Evolutionary conservation across 2,329 filamentous ascomycete genomes (phyloP).

Genomic region (Stachybotrys chlorohalonatus): DNA sequence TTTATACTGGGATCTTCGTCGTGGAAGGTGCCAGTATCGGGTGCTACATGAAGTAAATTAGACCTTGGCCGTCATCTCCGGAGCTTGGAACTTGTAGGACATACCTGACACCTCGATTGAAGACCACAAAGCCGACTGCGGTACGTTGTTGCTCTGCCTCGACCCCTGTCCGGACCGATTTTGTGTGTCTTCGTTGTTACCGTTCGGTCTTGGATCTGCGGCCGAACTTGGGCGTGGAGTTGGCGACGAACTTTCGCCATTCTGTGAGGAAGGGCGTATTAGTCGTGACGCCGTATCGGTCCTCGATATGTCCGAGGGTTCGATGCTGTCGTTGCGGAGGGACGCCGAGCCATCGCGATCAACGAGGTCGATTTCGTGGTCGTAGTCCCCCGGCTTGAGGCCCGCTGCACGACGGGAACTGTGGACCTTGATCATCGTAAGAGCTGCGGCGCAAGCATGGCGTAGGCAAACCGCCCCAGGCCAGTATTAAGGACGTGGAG

Average conservation of each 20-base stretch:
- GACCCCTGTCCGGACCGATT: not conserved
- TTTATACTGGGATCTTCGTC: conserved; percentile 22
- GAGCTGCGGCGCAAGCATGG: conserved; percentile 10
- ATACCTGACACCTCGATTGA: not conserved
- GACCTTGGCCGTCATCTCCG: conserved; percentile 3
- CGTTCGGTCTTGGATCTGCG: not conserved
- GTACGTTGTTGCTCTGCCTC: conserved; percentile 1
- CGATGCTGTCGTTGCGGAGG: conserved; percentile 8
- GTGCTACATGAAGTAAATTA: conserved; percentile 12
- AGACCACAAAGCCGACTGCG: not conserved
- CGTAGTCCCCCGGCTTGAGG: conserved; percentile 53
- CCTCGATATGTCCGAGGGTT: conserved; percentile 9
- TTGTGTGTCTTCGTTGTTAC: not conserved
- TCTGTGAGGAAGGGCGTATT: conserved; percentile 9
- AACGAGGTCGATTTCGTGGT: conserved; percentile 63
- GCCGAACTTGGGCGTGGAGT: not conserved
- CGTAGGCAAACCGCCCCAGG: not conserved
- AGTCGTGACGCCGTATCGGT: conserved; percentile 15
- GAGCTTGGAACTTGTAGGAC: not conserved
- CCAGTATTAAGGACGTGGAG: no score
- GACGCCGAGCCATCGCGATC: conserved; percentile 35
- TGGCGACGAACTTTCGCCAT: not conserved
- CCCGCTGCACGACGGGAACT: conserved; percentile 46
- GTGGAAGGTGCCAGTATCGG: conserved; percentile 16
- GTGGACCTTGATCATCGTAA: conserved; percentile 24